phyloP scores from a whole-genome alignment of 176 grass and related monocot genomes.

The Rhynchospora tenuis region DNA sequence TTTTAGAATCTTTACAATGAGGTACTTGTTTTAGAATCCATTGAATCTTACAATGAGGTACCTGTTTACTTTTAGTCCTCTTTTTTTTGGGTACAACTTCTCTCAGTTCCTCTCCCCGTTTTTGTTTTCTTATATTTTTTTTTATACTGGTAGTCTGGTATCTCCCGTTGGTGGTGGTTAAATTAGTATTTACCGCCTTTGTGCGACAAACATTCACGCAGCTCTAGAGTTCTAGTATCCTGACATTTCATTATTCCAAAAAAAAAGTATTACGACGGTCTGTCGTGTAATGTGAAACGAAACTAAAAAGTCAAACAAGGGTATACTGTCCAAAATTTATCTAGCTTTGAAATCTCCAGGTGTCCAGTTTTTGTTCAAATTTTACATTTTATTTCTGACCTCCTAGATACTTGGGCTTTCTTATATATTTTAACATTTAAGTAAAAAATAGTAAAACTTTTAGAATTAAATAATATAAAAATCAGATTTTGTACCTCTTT shows the following conservation, averaged over 20 bases:
- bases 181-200: not conserved
- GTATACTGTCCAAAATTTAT: not conserved
- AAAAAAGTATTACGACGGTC: not conserved
- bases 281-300: not conserved
- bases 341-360: not conserved
- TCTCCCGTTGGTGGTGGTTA: too few species aligned
- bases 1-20: not conserved
- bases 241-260: not conserved
- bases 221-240: slow-evolving; percentile 5
- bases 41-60: not conserved
- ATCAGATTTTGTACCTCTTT: not conserved
- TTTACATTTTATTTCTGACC: not conserved
- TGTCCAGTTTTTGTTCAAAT: not conserved
- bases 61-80: not conserved
- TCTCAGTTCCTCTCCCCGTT: not conserved
- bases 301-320: not conserved
- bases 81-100: not conserved
- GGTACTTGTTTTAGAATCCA: not conserved
- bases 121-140: not conserved
- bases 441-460: not conserved
- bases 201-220: not conserved
- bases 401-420: not conserved
- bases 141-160: too few species aligned
- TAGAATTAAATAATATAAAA: not conserved
- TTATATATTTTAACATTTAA: not conserved